These are phyloP conservation scores for Geotrichum klebahnii DNA, from an alignment of 1,139 yeast species.

Conservation along the genomic window DNA sequence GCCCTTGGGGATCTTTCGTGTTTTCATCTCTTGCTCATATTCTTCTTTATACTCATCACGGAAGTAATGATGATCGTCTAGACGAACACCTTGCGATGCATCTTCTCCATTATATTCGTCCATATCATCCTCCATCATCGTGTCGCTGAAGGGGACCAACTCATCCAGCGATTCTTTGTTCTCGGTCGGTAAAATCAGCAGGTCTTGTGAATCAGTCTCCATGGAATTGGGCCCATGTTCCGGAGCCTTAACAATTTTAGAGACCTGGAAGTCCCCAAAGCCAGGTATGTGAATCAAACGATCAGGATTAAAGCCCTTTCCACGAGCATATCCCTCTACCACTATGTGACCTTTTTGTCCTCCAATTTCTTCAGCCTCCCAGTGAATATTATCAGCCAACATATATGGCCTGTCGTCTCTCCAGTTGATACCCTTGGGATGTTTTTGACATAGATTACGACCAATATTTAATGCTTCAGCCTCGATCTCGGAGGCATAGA, in stretches of 20 bases:
- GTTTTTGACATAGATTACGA: conserved; percentile 75
- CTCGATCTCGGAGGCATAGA: conserved; percentile 63
- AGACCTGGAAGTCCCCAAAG: conserved; percentile 81
- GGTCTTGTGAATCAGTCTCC: conserved; percentile 38
- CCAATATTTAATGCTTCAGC: conserved; percentile 69
- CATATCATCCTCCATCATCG: conserved; percentile 47
- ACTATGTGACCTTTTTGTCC: conserved; percentile 46
- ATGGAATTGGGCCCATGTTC: conserved; percentile 31
- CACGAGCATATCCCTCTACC: conserved; percentile 82
- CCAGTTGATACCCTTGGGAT: conserved; percentile 85
- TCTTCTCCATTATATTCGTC: conserved; percentile 46
- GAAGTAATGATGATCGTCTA: conserved; percentile 67
- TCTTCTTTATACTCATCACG: conserved; percentile 43
- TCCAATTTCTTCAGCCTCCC: conserved; percentile 42
- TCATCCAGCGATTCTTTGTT: conserved; percentile 65
- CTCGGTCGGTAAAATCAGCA: conserved; percentile 45
- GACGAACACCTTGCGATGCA: conserved; percentile 55
- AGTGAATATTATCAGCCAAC: conserved; percentile 62
- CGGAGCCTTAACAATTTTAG: conserved; percentile 43
- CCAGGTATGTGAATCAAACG: conserved; percentile 83
- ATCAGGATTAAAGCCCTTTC: conserved; percentile 73
- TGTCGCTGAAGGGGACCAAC: conserved; percentile 56
- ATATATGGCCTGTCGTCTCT: conserved; percentile 87
- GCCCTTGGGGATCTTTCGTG: conserved; percentile 65
- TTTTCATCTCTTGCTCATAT: conserved; percentile 32